Evolutionary conservation across 805 yeast species (phyloP).

Genomic region (Diddensiella transvaalensis): DNA sequence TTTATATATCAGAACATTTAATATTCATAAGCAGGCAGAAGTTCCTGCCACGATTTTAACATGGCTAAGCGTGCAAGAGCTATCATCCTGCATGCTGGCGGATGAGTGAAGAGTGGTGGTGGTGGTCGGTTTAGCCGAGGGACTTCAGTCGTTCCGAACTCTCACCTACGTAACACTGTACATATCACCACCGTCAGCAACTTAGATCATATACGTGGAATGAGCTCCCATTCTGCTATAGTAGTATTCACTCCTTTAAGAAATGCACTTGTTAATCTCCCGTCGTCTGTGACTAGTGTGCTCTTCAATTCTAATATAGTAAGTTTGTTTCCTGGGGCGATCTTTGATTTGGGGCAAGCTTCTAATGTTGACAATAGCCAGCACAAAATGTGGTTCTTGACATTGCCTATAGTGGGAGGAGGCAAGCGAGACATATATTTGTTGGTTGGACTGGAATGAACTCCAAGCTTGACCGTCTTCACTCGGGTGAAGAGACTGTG

Average conservation of each 20-base stretch:
- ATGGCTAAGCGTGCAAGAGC: too few relatives aligned
- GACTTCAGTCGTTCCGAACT: too few relatives aligned
- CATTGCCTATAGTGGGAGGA: constrained; percentile 32
- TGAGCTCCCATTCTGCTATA: constrained; percentile 32
- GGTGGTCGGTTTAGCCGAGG: too few relatives aligned
- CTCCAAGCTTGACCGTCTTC: constrained; percentile 22
- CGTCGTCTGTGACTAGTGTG: constrained; percentile 43
- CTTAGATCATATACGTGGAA: too few relatives aligned
- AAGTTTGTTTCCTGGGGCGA: constrained; percentile 24
- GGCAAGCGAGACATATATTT: constrained; percentile 31
- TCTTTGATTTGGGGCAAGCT: not conserved
- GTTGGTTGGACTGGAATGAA: constrained; percentile 70
- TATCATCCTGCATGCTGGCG: too few relatives aligned
- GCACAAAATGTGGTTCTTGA: constrained; percentile 59
- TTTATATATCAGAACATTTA: too few relatives aligned
- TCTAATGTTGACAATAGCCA: constrained; percentile 22
- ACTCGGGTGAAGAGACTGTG: constrained; percentile 30
- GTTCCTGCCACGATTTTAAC: too few relatives aligned
- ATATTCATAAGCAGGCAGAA: too few relatives aligned
- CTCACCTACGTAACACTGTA: too few relatives aligned
- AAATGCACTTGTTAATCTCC: constrained; percentile 54
- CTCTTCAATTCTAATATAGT: constrained; percentile 50
- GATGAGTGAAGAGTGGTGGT: too few relatives aligned
- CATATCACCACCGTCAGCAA: too few relatives aligned
- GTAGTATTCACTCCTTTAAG: constrained; percentile 38